Percentiles rank a stretch among this genome's conserved stretches.
Conservation (phyloP, 176 grass and related monocot species). For the Triticum urartu region DNA sequence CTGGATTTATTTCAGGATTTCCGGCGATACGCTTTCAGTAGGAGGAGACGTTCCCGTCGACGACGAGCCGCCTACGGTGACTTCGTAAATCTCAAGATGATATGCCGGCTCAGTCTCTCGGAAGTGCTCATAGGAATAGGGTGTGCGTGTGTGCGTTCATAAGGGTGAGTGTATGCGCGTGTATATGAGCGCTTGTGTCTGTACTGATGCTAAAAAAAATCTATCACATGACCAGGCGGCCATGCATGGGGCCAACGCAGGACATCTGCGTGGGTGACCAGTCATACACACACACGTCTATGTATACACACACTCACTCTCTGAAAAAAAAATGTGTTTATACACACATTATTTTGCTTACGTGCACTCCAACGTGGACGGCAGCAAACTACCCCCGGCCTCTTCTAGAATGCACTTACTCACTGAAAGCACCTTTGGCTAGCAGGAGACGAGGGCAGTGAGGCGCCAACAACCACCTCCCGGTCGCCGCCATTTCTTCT, state of each 20-base stretch:
- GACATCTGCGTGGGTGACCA: background rate
- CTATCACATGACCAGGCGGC: background rate
- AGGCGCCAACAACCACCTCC: background rate
- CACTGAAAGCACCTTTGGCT: no score
- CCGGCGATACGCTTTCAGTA: no score
- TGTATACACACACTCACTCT: background rate
- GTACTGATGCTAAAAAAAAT: background rate
- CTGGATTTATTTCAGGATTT: no score
- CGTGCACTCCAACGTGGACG: background rate
- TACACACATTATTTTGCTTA: background rate
- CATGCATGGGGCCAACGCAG: background rate
- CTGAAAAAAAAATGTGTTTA: background rate
- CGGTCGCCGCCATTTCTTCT: background rate
- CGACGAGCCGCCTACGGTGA: no score
- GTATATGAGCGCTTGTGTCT: no score
- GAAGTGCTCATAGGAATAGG: no score
- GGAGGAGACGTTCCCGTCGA: no score
- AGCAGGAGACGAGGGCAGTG: background rate
- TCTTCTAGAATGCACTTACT: background rate
- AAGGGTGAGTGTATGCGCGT: no score
- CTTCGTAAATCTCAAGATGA: no score
- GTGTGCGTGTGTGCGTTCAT: no score
- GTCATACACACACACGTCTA: background rate
- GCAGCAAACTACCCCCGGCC: background rate
- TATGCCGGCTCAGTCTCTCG: no score